Evolutionary conservation across 257 asterid species (phyloP).

Genomic region (Solanum tarapatanum): DNA sequence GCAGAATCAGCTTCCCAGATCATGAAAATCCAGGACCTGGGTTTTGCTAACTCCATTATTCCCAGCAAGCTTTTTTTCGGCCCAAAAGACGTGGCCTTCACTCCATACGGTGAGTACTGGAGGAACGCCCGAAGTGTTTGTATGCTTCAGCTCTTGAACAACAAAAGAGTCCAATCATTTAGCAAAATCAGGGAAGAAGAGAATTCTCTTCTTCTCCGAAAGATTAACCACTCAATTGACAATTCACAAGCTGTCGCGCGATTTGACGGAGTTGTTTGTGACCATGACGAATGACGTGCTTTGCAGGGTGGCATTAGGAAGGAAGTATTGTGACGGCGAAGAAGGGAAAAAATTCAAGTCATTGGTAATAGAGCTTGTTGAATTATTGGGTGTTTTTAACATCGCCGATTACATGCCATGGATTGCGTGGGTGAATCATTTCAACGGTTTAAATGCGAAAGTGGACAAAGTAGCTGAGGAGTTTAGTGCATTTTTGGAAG

Average conservation of each 20-base stretch:
- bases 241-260: background rate
- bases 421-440: slow-evolving; percentile 17
- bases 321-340: background rate
- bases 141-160: slow-evolving; percentile 9
- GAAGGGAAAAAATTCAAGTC: background rate
- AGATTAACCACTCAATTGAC: background rate
- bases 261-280: background rate
- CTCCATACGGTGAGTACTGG: slow-evolving; percentile 25
- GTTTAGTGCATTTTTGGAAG: slow-evolving; percentile 18
- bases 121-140: slow-evolving; percentile 15
- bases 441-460: slow-evolving; percentile 18
- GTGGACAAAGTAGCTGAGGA: slow-evolving; percentile 2
- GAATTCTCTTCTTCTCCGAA: background rate
- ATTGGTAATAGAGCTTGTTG: background rate
- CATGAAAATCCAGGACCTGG: slow-evolving; percentile 23
- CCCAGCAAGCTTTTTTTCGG: background rate
- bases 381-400: background rate
- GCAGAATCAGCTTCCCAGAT: slow-evolving; percentile 36
- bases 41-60: background rate
- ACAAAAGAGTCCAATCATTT: slow-evolving; percentile 5
- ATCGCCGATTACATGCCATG: slow-evolving; percentile 18
- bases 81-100: background rate
- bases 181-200: slow-evolving; percentile 7
- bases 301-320: slow-evolving; percentile 8
- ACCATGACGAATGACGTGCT: background rate